phyloP scores from a whole-genome alignment of 2,329 filamentous ascomycete species.

The Lachnellula arida region DNA sequence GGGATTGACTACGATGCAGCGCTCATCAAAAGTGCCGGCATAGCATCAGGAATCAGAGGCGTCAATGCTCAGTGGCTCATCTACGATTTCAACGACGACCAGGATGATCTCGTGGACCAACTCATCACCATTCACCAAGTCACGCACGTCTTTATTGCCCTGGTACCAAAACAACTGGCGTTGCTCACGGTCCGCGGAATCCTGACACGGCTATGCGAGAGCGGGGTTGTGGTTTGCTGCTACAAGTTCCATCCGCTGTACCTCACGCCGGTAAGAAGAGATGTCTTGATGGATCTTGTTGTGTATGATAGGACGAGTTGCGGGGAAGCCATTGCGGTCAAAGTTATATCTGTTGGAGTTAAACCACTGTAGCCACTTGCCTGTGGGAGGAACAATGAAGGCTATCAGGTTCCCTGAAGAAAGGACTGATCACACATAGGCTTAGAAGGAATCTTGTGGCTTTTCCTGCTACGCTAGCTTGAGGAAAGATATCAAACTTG shows the following conservation, averaged over 20 bases:
- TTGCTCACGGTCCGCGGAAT: constrained; percentile 14
- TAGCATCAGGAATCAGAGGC: constrained; percentile 6
- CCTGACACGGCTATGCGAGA: constrained; percentile 12
- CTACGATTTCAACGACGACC: constrained; percentile 24
- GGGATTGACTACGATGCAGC: constrained; percentile 21
- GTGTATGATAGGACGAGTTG: constrained; percentile 15
- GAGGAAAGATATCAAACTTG: too few relatives aligned
- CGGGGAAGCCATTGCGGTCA: neutral
- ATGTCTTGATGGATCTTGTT: constrained; percentile 17
- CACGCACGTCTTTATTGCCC: constrained; percentile 23
- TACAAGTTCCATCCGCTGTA: constrained; percentile 21
- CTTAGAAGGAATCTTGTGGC: too few relatives aligned
- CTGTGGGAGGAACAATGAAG: too few relatives aligned
- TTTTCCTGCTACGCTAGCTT: too few relatives aligned
- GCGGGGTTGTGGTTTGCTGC: constrained; percentile 18
- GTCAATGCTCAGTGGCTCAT: constrained; percentile 15
- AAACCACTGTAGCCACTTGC: too few relatives aligned
- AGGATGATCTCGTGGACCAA: constrained; percentile 16
- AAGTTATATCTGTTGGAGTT: too few relatives aligned
- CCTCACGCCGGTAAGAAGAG: constrained; percentile 12
- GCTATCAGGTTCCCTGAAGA: too few relatives aligned
- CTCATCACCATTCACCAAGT: constrained; percentile 10
- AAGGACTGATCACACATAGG: too few relatives aligned
- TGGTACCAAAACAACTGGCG: constrained; percentile 20
- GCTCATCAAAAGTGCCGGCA: constrained; percentile 18